Evolutionary conservation across 192 early-diverging fungal species (phyloP).

Genomic region (Umbelopsis vinacea): DNA sequence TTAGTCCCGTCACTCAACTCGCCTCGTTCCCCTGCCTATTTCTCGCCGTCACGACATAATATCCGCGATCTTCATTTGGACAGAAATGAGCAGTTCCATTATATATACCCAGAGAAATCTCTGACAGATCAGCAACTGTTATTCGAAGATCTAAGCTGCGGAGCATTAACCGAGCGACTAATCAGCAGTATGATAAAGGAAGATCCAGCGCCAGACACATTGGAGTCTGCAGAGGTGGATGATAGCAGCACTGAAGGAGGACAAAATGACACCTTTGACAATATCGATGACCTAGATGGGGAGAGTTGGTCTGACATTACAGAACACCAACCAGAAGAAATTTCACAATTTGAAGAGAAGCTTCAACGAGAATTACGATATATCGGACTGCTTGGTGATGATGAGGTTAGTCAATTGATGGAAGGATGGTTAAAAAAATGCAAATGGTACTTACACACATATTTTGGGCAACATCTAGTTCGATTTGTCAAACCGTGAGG

Average conservation of each 20-base stretch:
- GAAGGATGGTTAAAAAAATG: too few species aligned
- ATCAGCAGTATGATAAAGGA: constrained; percentile 71
- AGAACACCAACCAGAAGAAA: constrained; percentile 40
- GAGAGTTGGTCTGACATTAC: background rate
- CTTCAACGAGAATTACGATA: constrained; percentile 81
- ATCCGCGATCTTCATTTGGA: background rate
- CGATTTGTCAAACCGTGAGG: constrained; percentile 71
- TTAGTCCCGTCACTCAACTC: constrained; percentile 50
- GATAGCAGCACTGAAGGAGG: constrained; percentile 22
- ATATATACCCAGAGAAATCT: constrained; percentile 30
- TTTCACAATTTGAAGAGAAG: constrained; percentile 75
- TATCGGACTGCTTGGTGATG: constrained; percentile 80
- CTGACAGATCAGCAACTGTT: constrained; percentile 37
- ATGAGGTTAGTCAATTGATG: constrained; percentile 59
- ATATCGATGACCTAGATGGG: background rate
- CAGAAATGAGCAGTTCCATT: constrained; percentile 25
- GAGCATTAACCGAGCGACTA: constrained; percentile 81
- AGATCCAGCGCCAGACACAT: constrained; percentile 31
- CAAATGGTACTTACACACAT: too few species aligned
- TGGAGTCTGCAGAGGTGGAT: background rate
- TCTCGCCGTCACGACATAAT: constrained; percentile 27
- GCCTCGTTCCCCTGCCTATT: constrained; percentile 24
- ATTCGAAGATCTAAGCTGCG: constrained; percentile 38
- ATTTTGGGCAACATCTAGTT: constrained; percentile 38
- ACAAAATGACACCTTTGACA: constrained; percentile 14